Evolutionary conservation across 139 green algal genomes (phyloP), one percentile per base, ranked within the genome.

Genomic region (Pseudopediastrum boryanum): DNA sequence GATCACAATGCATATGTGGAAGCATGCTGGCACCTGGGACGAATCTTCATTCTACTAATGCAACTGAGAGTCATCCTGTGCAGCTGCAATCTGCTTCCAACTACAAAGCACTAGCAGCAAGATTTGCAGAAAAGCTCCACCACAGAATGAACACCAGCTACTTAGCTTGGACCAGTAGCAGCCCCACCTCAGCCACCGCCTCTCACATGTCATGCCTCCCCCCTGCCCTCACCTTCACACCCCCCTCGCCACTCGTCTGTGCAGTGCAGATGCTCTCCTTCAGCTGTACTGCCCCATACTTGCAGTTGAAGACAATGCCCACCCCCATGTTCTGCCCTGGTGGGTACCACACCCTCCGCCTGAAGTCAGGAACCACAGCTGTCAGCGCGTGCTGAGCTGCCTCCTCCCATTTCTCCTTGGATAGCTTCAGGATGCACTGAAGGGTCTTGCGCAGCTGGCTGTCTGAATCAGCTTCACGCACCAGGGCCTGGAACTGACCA

Each of bases 371-470:
- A 1, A 62, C n/a, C 44, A 77, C 73, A 61, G 56, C 56, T 31
- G 39, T 29, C 56, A 71, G 71, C 23, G 73, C 73, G 31, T 70
- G 73, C 29, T 25, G 31, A n/a, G 56, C 73, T 2, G 73, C 61
- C 41, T 80, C 73, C 36, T 71, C 56, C 73, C 61, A 70, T 27
- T 72, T 80, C 13, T 70, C 56, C 54, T 69, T 71, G 2, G 73
- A 46, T 10, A 80, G 73, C 61, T 80, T 80, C 41, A 80, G 73
- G n/a, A 71, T 75, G 68, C 67, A 27, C 87, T 78, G 41, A 86
- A 72, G 42, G 85, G 72, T 85, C 89, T 92, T 79, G 74, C 75
- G 33, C 54, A 67, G 75, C 86, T 71, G 63, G 35, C 29, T 69
- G 6, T 69, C 61, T 8, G 61, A 50, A 36, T 69, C 61, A 21